Base-by-base conservation (phyloP, 169 alveolate genomes). In the Plasmodium cynomolgi region DNA sequence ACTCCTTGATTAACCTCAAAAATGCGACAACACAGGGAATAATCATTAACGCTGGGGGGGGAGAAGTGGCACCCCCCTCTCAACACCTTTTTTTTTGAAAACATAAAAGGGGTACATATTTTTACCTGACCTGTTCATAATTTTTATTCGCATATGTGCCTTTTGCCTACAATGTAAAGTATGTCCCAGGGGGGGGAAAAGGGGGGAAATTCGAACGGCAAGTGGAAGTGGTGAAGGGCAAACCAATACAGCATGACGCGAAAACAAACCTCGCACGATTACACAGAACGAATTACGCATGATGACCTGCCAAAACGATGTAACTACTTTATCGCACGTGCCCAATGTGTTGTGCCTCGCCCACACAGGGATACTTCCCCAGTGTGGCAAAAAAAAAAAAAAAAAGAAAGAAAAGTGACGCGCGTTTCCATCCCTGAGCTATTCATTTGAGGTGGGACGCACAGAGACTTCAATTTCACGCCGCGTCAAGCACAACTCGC, bases 61-160 rank as follows among this genome's bases (percentile, higher is more conserved):
- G 62, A 50, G 62, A 50, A 17, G 1, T 17, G 62, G 62, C 8
- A 15, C 62, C 62, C 20, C 56, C 20, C 23, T 13, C 23, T 26
- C 26, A 50, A 50, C 62, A 50, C 62, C 2, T 33, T 75, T 75
- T 33, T 33, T 75, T 33, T 75, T 75, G 37, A 13, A 29, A 68
- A 23, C 41, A 11, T 68, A 29, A 29, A 9, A 23, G 13, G 77
- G 37, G 37, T 7, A 68, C 37, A 68, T 68, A 23, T 68, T 68
- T 26, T 68, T 68, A 68, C 77, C 77, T 68, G 77, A 68, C 77
- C 39, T 23, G 77, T 68, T 68, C 77, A 68, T 68, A 68, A 68
- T 68, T 26, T 29, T 26, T 68, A 29, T 68, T 26, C 77, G 37
- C 13, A 23, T 4, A 26, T 68, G 31, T 68, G 41, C 15, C 37